Base-by-base conservation (phyloP, 1,284 basidiomycete genomes). In the Ganoderma sp. region DNA sequence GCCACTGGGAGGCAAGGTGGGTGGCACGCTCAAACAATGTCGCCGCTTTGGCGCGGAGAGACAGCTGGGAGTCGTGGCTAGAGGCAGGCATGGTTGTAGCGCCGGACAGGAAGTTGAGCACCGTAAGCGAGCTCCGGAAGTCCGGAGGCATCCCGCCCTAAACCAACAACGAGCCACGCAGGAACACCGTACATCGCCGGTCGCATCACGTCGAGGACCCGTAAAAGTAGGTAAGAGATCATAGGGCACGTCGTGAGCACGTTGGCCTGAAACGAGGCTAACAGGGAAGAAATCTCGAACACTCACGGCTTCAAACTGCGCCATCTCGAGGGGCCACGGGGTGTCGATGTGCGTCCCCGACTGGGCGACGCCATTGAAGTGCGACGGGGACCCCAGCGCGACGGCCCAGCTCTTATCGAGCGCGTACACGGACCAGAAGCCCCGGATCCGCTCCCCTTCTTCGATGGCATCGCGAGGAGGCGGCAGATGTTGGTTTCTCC, bases 361-460 rank as follows among this genome's bases (percentile, higher is more conserved):
- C 52, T 75, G 70, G 32, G 67, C 67, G n/a, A 60, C 52, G 50
- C 74, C 71, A 64, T 80, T 74, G 70, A 74, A 73, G 57, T 79
- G 73, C 22, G 80, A 77, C 2, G 82, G 78, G 0, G 80, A 76
- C 3, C 79, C 82, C 39, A 81, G 77, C 8, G 79, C 81, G 39
- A 80, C 79, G n/a, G 79, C 75, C 81, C 83, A 84, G 59, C 79
- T 81, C 64, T 81, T 82, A 74, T 83, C 82, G 60, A 84, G 73
- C 19, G 78, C 75, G 48, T 82, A 79, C 0, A 82, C 81, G 15
- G 76, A 77, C 85, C 85, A 86, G 67, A 84, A 85, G 0, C 81
- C 81, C 66, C 82, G 78, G 60, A 85, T 80, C 9, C 81, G 77
- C 71, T 85, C 84, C 17, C 79, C 81, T 57, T 84, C 80, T 66